Percentiles rank a stretch among this genome's conserved stretches.
These are phyloP conservation scores for Apiotrichum sp. DNA, from an alignment of 1,284 basidiomycete species.

Conservation along the genomic window DNA sequence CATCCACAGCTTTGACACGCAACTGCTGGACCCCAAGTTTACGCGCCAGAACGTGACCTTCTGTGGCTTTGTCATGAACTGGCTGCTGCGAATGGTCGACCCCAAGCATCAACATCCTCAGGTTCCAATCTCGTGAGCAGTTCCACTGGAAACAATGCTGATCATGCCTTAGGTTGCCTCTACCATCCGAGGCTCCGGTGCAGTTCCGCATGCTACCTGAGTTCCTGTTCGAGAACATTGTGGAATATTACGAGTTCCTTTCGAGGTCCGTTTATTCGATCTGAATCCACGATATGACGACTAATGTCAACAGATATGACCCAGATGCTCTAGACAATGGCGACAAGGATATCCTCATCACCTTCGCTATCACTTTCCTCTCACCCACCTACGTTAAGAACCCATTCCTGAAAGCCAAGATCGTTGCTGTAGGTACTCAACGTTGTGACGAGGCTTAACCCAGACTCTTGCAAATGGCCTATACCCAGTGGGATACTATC, in stretches of 20 bases:
- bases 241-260: slow-evolving; percentile 80
- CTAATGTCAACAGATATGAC: slow-evolving; percentile 55
- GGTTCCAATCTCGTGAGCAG: slow-evolving; percentile 57
- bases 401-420: slow-evolving; percentile 95
- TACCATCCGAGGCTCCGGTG: slow-evolving; percentile 77
- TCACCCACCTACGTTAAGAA: slow-evolving; percentile 98
- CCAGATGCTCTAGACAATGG: slow-evolving; percentile 75
- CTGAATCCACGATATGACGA: no score
- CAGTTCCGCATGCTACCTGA: slow-evolving; percentile 87
- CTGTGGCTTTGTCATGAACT: slow-evolving; percentile 83
- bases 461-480: slow-evolving; percentile 80
- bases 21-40: slow-evolving; percentile 80
- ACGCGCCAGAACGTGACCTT: slow-evolving; percentile 74
- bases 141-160: slow-evolving; percentile 13
- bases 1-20: slow-evolving; percentile 74
- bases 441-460: neutral
- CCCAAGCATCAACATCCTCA: slow-evolving; percentile 72
- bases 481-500: slow-evolving; percentile 66
- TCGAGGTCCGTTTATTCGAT: no score
- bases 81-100: slow-evolving; percentile 91
- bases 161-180: slow-evolving; percentile 60
- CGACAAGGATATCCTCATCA: slow-evolving; percentile 80
- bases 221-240: slow-evolving; percentile 89
- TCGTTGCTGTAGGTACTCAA: slow-evolving; percentile 66
- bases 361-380: slow-evolving; percentile 86